Base-by-base conservation (phyloP, 106 monocot species). In the Platanthera guangdongensis region DNA sequence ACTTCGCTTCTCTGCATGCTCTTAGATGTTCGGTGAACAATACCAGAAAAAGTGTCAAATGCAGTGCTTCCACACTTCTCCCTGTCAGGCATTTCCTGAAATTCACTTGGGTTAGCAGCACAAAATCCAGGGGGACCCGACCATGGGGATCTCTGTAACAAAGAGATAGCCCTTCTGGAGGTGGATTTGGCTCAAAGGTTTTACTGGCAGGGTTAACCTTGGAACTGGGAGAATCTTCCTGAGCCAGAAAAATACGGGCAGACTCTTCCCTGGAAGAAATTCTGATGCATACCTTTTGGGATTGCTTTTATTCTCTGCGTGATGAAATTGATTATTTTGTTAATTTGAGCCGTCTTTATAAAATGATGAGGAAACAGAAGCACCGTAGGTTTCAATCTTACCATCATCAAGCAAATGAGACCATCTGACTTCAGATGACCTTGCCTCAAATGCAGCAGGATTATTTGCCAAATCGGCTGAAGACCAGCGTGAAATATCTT, bases 101-200 rank as follows among this genome's bases (percentile, higher is more conserved):
- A 47, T 30, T 85, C 87, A 77, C 52, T 80, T 39, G 71, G 84
- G 67, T 88, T 91, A 70, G 81, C 78, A 6, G 16, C 22, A 75
- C 62, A 71, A 84, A 97, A 97, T 39, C 97, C 97, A 70, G 95
- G 95, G 47, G 97, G 80, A 97, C 79, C 74, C 72, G 89, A 75
- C 93, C 97, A 8, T 91, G 97, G 21, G 97, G 97, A 74, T 97
- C 97, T 85, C 87, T 93, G 75, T 97, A 97, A 72, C 79, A 85
- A 52, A 89, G 76, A n/a, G 82, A 85, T 45, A 97, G 76, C 4
- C 86, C 91, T 85, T 97, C 97, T 63, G 93, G 91, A 78, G 89
- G 78, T 50, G 80, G 57, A 73, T 72, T 59, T 11, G 84, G 71
- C 48, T 85, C 85, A n/a, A 80, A 63, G 52, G 73, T 84, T 65